Percentiles rank a stretch among this genome's conserved stretches.
Evolutionary conservation across 2,329 filamentous ascomycete genomes (phyloP).

Genomic region (Periconia sp.): DNA sequence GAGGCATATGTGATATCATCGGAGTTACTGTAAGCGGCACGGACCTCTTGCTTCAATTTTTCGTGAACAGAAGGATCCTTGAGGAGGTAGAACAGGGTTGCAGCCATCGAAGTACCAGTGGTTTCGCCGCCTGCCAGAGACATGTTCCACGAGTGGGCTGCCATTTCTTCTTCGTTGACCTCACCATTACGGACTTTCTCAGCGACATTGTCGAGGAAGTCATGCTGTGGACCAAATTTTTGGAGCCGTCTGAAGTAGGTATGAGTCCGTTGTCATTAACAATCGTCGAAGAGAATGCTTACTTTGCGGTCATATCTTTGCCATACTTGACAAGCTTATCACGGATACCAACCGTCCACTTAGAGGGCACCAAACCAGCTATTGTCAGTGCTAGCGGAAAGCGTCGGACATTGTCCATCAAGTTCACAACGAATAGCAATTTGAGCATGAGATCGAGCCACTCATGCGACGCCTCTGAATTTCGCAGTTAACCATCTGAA

Average conservation of each 20-base stretch:
- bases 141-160: slow-evolving; percentile 16
- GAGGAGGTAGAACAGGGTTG: slow-evolving; percentile 14
- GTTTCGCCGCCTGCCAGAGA: slow-evolving; percentile 27
- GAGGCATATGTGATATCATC: slow-evolving; percentile 6
- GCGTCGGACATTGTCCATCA: slow-evolving; percentile 12
- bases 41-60: slow-evolving; percentile 8
- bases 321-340: slow-evolving; percentile 2
- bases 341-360: neutral
- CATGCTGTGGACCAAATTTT: slow-evolving; percentile 6
- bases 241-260: slow-evolving; percentile 4
- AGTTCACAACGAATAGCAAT: slow-evolving; percentile 1
- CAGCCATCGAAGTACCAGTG: slow-evolving; percentile 14
- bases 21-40: slow-evolving; percentile 5
- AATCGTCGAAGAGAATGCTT: neutral
- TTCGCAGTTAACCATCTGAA: too few relatives aligned
- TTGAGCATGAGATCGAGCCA: slow-evolving; percentile 15
- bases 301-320: neutral
- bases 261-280: neutral
- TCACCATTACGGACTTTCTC: slow-evolving; percentile 5
- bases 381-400: neutral
- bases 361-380: neutral
- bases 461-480: slow-evolving; percentile 5
- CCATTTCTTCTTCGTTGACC: slow-evolving; percentile 15
- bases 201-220: slow-evolving; percentile 14
- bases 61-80: slow-evolving; percentile 3